phyloP scores from a whole-genome alignment of 2,329 filamentous ascomycete genomes.

The Raffaelea albimanens region DNA sequence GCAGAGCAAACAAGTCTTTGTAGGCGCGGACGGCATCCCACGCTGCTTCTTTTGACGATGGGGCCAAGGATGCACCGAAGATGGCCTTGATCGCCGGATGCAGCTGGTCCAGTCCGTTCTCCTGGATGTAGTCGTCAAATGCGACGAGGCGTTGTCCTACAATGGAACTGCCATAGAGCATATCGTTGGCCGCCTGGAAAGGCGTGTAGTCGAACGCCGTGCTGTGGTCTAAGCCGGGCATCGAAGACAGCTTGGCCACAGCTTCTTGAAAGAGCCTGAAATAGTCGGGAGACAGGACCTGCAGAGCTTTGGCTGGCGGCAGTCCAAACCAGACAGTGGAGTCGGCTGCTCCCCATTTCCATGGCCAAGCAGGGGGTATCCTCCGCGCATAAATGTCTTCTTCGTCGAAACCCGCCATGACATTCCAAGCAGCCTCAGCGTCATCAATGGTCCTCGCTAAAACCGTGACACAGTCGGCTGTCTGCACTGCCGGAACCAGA shows the following conservation, averaged over 20 bases:
- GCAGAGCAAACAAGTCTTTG: neutral
- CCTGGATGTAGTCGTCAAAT: slow-evolving; percentile 1
- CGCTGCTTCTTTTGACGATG: slow-evolving; percentile 1
- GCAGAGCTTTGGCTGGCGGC: neutral
- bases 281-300: neutral
- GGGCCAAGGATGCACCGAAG: slow-evolving; percentile 16
- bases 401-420: neutral
- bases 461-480: neutral
- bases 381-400: neutral
- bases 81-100: slow-evolving; percentile 21
- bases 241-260: slow-evolving; percentile 10
- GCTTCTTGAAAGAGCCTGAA: slow-evolving; percentile 11
- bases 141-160: slow-evolving; percentile 32
- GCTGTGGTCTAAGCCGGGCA: slow-evolving; percentile 8
- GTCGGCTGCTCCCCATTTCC: neutral
- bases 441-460: slow-evolving; percentile 20
- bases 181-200: slow-evolving; percentile 37
- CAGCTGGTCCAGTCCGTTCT: slow-evolving; percentile 24
- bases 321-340: neutral
- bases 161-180: slow-evolving; percentile 42
- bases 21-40: slow-evolving; percentile 27
- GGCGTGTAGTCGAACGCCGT: slow-evolving; percentile 30
- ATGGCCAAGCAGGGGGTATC: neutral
- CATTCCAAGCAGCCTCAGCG: neutral
- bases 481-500: slow-evolving; percentile 16